Conservation (phyloP, 345 rosid genomes). For the Streptanthus diversifolius region DNA sequence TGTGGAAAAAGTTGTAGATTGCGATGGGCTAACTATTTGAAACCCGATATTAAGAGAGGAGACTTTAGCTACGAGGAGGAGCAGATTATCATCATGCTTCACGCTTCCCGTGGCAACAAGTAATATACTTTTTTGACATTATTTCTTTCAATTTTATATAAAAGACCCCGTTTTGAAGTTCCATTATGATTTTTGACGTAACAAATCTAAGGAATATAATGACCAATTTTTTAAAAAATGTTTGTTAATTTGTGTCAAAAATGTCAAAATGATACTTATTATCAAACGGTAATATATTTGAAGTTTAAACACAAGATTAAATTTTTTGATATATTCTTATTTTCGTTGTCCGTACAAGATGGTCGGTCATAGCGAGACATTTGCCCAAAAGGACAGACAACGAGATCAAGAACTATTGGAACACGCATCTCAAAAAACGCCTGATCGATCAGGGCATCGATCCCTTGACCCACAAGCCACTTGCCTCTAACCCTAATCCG, state of each 20-base stretch:
- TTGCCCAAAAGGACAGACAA: constrained; percentile 65
- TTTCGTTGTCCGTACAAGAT: constrained; percentile 32
- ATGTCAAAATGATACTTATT: background rate
- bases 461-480: constrained; percentile 71
- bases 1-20: constrained; percentile 51
- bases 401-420: constrained; percentile 68
- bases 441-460: constrained; percentile 64
- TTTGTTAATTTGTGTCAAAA: background rate
- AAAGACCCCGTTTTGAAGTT: background rate
- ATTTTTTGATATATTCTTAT: background rate
- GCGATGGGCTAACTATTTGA: constrained; percentile 44
- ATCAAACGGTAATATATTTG: background rate
- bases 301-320: background rate
- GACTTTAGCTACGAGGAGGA: constrained; percentile 41
- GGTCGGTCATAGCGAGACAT: constrained; percentile 66
- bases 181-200: background rate
- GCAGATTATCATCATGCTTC: constrained; percentile 42
- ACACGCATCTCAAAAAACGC: constrained; percentile 62
- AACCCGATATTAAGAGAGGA: constrained; percentile 47
- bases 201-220: background rate
- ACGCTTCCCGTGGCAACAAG: constrained; percentile 46
- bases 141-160: background rate
- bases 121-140: constrained; percentile 7
- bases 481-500: background rate
- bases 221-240: background rate